A percentile compares a stretch with the other conserved stretches of the same genome.
These are phyloP conservation scores for Apiosordaria backusii DNA, from an alignment of 495 filamentous ascomycete genomes.

Conservation along the genomic window DNA sequence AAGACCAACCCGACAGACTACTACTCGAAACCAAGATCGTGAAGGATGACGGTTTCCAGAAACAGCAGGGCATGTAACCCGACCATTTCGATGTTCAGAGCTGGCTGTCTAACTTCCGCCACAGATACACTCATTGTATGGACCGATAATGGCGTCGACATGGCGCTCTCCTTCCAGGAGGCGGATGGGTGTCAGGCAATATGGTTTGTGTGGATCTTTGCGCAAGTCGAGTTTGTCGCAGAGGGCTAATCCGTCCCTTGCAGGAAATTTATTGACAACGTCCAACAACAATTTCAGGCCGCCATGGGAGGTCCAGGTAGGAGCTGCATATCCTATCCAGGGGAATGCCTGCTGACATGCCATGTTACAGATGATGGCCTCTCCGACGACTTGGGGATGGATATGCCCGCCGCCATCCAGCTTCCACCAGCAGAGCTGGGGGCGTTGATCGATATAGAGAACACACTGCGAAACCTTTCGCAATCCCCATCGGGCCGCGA, in stretches of 20 bases:
- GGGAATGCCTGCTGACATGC: conserved; percentile 12
- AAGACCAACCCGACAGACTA: conserved; percentile 79
- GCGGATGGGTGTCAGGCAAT: conserved; percentile 89
- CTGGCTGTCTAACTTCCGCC: conserved; percentile 28
- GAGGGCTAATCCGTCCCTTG: conserved; percentile 15
- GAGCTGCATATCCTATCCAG: background rate
- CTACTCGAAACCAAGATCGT: conserved; percentile 85
- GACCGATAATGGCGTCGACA: conserved; percentile 91
- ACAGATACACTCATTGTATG: conserved; percentile 95
- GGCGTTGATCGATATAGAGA: conserved; percentile 78
- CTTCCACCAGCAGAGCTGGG: conserved; percentile 75
- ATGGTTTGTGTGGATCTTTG: conserved; percentile 56
- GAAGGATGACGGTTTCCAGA: conserved; percentile 96
- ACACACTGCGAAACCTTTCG: conserved; percentile 71
- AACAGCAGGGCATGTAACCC: conserved; percentile 78
- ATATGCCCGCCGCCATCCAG: conserved; percentile 61
- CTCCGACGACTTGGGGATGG: conserved; percentile 76
- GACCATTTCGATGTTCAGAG: background rate
- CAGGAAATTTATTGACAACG: conserved; percentile 87
- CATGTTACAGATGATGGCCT: conserved; percentile 72
- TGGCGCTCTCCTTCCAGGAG: conserved; percentile 98
- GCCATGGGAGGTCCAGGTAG: conserved; percentile 51
- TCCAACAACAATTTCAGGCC: conserved; percentile 60
- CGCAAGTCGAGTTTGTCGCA: background rate
- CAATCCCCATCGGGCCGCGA: conserved; percentile 75